Percentiles rank a stretch among this genome's conserved stretches.
Conservation (phyloP, 345 rosid species). For the Balakata baccata region DNA sequence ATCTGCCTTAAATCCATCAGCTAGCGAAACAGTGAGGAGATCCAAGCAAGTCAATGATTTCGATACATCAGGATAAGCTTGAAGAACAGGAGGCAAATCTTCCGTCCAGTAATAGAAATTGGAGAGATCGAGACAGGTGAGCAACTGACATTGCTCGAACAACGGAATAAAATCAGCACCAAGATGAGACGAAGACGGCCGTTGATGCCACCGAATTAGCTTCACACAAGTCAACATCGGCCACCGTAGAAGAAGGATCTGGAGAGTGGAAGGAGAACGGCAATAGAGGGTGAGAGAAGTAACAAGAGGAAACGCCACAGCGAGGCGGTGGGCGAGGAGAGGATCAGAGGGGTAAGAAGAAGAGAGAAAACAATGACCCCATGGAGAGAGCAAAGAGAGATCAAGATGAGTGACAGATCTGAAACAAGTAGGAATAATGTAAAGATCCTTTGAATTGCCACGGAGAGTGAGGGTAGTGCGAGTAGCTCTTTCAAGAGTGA, state of each 20-base stretch:
- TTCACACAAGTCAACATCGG: conserved; percentile 49
- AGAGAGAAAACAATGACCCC: conserved; percentile 66
- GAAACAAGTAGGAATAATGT: conserved; percentile 57
- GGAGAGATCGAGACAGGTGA: conserved; percentile 60
- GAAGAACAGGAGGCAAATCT: conserved; percentile 77
- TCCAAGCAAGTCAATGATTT: conserved; percentile 46
- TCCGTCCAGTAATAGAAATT: conserved; percentile 87
- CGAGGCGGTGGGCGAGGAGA: conserved; percentile 50
- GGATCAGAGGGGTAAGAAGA: conserved; percentile 30
- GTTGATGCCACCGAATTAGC: conserved; percentile 85
- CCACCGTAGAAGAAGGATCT: conserved; percentile 64
- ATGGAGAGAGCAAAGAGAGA: conserved; percentile 79
- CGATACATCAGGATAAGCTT: conserved; percentile 40
- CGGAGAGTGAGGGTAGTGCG: conserved; percentile 81
- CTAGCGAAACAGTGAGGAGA: conserved; percentile 61
- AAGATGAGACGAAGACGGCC: conserved; percentile 32
- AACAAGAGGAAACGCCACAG: conserved; percentile 51
- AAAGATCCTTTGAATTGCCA: conserved; percentile 73
- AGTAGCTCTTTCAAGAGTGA: conserved; percentile 61
- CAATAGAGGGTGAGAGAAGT: conserved; percentile 51
- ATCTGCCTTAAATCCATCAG: conserved; percentile 70
- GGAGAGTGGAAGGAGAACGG: conserved; percentile 50
- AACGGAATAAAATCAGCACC: conserved; percentile 61
- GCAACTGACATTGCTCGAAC: conserved; percentile 46
- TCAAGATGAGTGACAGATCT: conserved; percentile 61